A percentile compares a stretch with the other conserved stretches of the same genome.
Evolutionary conservation across 768 basidiomycete species (phyloP).

Genomic region (Austroboletus festivus): DNA sequence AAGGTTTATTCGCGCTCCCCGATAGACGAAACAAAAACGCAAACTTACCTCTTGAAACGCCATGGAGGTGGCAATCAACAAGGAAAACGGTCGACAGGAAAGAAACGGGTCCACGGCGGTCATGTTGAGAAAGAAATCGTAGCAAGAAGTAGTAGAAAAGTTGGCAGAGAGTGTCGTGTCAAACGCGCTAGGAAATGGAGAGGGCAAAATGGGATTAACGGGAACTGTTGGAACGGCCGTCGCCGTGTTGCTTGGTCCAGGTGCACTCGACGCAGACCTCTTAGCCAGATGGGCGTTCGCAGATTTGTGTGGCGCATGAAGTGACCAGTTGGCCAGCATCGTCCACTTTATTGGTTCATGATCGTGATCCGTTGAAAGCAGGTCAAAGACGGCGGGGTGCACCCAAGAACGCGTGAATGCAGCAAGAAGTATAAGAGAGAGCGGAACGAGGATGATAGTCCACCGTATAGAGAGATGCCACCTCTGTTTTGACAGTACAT

Average conservation of each 20-base stretch:
- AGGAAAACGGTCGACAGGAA: conserved; percentile 73
- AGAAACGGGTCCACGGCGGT: conserved; percentile 57
- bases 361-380: conserved; percentile 29
- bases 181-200: conserved; percentile 76
- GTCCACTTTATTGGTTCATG: conserved; percentile 32
- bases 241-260: conserved; percentile 7
- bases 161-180: conserved; percentile 61
- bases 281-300: conserved; percentile 2
- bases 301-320: conserved; percentile 41
- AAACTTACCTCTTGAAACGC: conserved; percentile 51
- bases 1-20: background rate
- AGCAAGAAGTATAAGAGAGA: conserved; percentile 53
- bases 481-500: conserved; percentile 34
- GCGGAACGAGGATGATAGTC: conserved; percentile 55
- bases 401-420: conserved; percentile 48
- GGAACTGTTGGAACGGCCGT: conserved; percentile 27
- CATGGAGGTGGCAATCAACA: conserved; percentile 55
- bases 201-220: conserved; percentile 50
- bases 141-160: conserved; percentile 63
- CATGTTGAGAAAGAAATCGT: conserved; percentile 75
- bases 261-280: conserved; percentile 6
- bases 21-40: background rate
- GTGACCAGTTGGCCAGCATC: conserved; percentile 34
- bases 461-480: conserved; percentile 37
- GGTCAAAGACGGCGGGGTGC: conserved; percentile 47